phyloP scores from a whole-genome alignment of 2,329 filamentous ascomycete species.

The Pseudopithomyces maydicus region DNA sequence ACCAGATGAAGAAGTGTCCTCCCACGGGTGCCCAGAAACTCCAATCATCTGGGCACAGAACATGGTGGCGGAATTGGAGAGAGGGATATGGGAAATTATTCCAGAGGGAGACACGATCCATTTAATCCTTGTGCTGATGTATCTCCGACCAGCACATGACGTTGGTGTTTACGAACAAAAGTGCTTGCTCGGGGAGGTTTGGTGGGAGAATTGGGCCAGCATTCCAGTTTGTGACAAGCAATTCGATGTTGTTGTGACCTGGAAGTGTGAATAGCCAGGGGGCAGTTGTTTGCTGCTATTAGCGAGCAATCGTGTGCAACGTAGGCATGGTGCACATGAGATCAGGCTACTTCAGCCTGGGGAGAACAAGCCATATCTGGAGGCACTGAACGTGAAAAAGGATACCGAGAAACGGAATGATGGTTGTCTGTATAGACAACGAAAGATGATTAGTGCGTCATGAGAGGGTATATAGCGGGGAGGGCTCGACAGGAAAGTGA shows the following conservation, averaged over 20 bases:
- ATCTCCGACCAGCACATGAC: not conserved
- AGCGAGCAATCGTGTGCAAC: conserved; percentile 1
- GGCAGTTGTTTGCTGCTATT: not conserved
- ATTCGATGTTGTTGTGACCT: not conserved
- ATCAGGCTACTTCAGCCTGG: not conserved
- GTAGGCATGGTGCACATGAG: not conserved
- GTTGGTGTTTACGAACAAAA: not conserved
- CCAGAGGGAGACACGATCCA: not conserved
- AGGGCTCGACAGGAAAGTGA: not conserved
- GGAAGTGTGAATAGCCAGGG: not conserved
- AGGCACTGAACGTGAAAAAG: not conserved
- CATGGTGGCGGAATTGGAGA: no score
- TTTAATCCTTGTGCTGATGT: not conserved
- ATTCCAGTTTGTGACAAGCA: not conserved
- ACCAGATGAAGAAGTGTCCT: no score
- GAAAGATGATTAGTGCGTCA: not conserved
- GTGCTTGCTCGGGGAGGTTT: not conserved
- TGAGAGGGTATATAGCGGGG: not conserved
- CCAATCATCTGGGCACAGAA: not conserved
- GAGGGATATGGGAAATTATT: not conserved
- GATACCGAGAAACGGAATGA: not conserved
- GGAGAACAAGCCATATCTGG: not conserved
- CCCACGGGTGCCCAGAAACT: no score
- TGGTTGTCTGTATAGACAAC: not conserved
- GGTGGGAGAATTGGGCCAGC: not conserved